A percentile compares a stretch with the other conserved stretches of the same genome.
These are phyloP conservation scores for Monilinia vaccinii-corymbosi DNA, from an alignment of 2,329 filamentous ascomycete genomes.

Conservation along the genomic window DNA sequence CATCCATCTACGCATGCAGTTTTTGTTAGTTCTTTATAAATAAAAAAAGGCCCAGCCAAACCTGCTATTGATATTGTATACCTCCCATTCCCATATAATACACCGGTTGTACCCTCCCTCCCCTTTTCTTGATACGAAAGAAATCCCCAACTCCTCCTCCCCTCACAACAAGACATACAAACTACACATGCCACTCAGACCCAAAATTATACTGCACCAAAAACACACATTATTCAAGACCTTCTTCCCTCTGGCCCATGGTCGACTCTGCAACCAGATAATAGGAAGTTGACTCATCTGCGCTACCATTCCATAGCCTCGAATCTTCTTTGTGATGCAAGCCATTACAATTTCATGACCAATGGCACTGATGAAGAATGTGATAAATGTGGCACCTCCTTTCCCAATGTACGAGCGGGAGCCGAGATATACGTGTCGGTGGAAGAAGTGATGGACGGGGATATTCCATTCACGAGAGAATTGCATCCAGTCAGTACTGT, in stretches of 20 bases:
- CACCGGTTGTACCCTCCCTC: no score
- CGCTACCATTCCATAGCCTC: constrained; percentile 86
- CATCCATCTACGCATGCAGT: not conserved
- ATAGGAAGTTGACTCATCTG: constrained; percentile 98
- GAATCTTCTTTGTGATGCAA: constrained; percentile 92
- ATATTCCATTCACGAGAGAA: constrained; percentile 96
- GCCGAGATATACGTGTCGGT: constrained; percentile 86
- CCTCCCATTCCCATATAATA: not conserved
- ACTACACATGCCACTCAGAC: constrained; percentile 43
- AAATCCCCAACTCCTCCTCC: not conserved
- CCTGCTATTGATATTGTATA: not conserved
- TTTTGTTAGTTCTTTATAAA: no score
- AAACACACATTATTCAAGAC: constrained; percentile 85
- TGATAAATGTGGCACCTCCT: constrained; percentile 72
- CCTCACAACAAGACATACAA: constrained; percentile 6
- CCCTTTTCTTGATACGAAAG: no score
- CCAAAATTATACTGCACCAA: constrained; percentile 86
- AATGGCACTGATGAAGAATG: constrained; percentile 80
- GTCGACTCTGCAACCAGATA: constrained; percentile 79
- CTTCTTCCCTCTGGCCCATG: constrained; percentile 62
- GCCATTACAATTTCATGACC: constrained; percentile 96
- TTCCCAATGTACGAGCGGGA: constrained; percentile 68
- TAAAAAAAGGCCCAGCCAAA: not conserved
- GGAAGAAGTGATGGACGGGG: constrained; percentile 93
- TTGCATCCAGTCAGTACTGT: constrained; percentile 83